Evolutionary conservation across 495 filamentous ascomycete species (phyloP).

Genomic region (Tuber microsphaerosporum): DNA sequence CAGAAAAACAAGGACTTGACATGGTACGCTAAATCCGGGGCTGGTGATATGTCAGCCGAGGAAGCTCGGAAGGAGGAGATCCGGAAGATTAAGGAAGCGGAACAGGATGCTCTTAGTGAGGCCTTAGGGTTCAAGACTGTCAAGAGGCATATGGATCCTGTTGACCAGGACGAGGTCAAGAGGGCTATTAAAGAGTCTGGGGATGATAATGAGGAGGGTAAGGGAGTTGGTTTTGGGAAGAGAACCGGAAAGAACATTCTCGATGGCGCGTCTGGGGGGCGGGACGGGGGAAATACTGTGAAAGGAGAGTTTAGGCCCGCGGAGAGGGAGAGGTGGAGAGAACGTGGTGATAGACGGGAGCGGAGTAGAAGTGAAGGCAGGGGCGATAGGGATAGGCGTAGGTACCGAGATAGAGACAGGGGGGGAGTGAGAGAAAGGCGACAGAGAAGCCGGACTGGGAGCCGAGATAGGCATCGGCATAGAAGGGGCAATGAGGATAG

Average conservation of each 20-base stretch:
- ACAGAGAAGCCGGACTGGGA: conserved; percentile 28
- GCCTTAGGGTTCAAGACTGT: conserved; percentile 73
- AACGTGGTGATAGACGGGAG: conserved; percentile 3
- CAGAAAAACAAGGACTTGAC: conserved; percentile 76
- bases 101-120: conserved; percentile 77
- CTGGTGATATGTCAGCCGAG: conserved; percentile 39
- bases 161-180: conserved; percentile 35
- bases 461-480: conserved; percentile 28
- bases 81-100: conserved; percentile 75
- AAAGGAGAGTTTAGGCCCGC: conserved; percentile 8
- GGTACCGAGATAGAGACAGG: conserved; percentile 27
- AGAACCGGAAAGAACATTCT: background rate
- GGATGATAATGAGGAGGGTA: conserved; percentile 25
- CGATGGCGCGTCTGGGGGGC: conserved; percentile 3
- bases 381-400: conserved; percentile 23
- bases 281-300: conserved; percentile 4
- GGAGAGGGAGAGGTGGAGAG: conserved; percentile 5
- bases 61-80: conserved; percentile 72
- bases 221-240: conserved; percentile 34
- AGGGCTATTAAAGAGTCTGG: conserved; percentile 31
- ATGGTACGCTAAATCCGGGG: conserved; percentile 71
- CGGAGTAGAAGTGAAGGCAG: conserved; percentile 15
- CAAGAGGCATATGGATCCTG: conserved; percentile 38
- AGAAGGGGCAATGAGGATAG: conserved; percentile 25
- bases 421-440: conserved; percentile 28